Base-by-base conservation (phyloP, 192 early-diverging fungal genomes). In the Geranomyces variabilis region DNA sequence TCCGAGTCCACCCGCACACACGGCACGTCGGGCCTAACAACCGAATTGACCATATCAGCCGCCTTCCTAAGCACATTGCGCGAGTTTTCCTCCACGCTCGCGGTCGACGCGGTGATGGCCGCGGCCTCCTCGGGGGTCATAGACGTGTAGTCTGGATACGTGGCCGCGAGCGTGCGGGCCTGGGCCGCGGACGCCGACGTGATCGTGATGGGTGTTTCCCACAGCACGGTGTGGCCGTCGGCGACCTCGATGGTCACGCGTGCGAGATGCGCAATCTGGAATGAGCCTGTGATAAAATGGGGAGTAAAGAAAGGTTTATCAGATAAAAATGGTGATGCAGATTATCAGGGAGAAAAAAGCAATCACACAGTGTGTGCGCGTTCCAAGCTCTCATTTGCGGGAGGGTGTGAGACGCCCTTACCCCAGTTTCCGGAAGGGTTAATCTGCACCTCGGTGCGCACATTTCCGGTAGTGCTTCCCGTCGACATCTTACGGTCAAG, bases 351-450 rank as follows among this genome's bases (percentile, higher is more conserved):
- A n/a, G n/a, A n/a, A n/a, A n/a, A n/a, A n/a, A n/a, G n/a, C n/a
- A n/a, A n/a, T n/a, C n/a, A n/a, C n/a, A n/a, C n/a, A n/a, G n/a
- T n/a, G n/a, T n/a, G n/a, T n/a, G n/a, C n/a, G n/a, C n/a, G n/a
- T n/a, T n/a, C n/a, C n/a, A n/a, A n/a, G n/a, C n/a, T n/a, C n/a
- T n/a, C n/a, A n/a, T n/a, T n/a, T n/a, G n/a, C n/a, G n/a, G n/a
- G n/a, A n/a, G n/a, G n/a, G n/a, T n/a, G n/a, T n/a, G n/a, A 41
- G 36, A 26, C 22, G 19, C 3, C 0, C 70, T 48, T 56, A 72
- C 70, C 70, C 70, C 70, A 72, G 28, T 31, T 53, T 26, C 70
- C 70, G 22, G 70, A 53, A 24, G 70, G 70, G 61, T 72, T 72
- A 14, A 72, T 31, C 61, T 72, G 70, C 8, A 72, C 70, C 29